phyloP scores from a whole-genome alignment of 345 rosid species.

The Geranium rotundifolium region DNA sequence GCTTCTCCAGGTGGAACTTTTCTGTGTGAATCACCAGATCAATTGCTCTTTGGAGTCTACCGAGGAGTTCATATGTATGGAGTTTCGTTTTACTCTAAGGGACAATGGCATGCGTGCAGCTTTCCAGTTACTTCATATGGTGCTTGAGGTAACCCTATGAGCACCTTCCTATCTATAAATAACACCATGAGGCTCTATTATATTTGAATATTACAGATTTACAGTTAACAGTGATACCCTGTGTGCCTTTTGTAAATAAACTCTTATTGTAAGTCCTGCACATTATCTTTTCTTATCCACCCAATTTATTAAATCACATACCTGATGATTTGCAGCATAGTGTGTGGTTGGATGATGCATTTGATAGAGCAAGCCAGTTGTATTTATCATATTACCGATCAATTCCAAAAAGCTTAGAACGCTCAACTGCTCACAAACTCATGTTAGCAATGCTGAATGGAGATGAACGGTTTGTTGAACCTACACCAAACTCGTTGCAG shows the following conservation, averaged over 20 bases:
- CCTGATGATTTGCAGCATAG: slow-evolving; percentile 58
- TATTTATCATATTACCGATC: slow-evolving; percentile 90
- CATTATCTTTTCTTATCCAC: neutral
- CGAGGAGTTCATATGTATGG: slow-evolving; percentile 98
- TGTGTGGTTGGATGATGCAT: slow-evolving; percentile 99
- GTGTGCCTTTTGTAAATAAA: neutral
- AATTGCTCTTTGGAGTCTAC: slow-evolving; percentile 99
- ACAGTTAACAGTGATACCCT: neutral
- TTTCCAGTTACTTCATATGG: slow-evolving; percentile 98
- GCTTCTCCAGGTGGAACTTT: slow-evolving; percentile 75
- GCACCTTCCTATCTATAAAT: neutral
- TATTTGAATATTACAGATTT: neutral
- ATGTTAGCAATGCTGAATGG: slow-evolving; percentile 96
- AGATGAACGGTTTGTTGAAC: slow-evolving; percentile 94
- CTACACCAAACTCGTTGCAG: slow-evolving; percentile 74
- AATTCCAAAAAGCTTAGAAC: slow-evolving; percentile 97
- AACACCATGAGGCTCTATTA: neutral
- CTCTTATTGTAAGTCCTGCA: neutral
- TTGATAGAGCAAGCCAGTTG: slow-evolving; percentile 92
- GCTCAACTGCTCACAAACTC: slow-evolving; percentile 97
- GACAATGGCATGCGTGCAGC: slow-evolving; percentile 99
- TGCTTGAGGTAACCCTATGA: slow-evolving; percentile 65
- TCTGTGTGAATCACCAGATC: slow-evolving; percentile 93
- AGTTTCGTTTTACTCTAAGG: slow-evolving; percentile 89
- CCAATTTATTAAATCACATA: slow-evolving; percentile 5